Conservation (phyloP, 176 grass and related monocot species). For the Eremochloa ophiuroides region DNA sequence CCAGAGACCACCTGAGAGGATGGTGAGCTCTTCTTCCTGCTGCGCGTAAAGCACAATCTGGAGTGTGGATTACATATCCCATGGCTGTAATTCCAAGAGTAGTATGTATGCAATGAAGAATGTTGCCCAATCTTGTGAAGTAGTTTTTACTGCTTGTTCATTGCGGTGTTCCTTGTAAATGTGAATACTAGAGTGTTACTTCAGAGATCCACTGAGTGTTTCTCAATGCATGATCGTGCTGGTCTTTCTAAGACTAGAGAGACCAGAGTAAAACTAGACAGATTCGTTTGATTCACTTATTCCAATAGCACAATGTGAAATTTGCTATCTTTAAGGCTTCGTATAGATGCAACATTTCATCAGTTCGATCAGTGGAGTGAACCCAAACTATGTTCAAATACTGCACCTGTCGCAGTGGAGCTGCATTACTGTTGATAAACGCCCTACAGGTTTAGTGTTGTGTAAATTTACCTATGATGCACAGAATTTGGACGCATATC, state of each 20-base stretch:
- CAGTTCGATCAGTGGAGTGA: not conserved
- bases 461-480: not conserved
- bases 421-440: not conserved
- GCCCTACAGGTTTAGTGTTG: not conserved
- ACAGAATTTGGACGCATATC: not conserved
- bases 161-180: constrained; percentile 54
- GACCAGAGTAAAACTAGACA: constrained; percentile 15
- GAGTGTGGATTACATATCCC: not conserved
- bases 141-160: constrained; percentile 29
- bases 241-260: not conserved
- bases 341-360: not conserved
- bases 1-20: constrained; percentile 57
- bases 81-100: constrained; percentile 5
- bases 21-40: constrained; percentile 67
- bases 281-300: constrained; percentile 26
- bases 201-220: constrained; percentile 8
- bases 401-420: not conserved
- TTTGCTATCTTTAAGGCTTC: not conserved
- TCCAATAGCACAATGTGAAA: not conserved
- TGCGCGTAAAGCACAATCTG: constrained; percentile 48
- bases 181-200: constrained; percentile 54
- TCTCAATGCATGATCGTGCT: constrained; percentile 8
- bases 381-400: not conserved
- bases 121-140: constrained; percentile 25
- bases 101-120: constrained; percentile 12